Conservation (phyloP, 257 asterid genomes). For the Capsicum baccatum region DNA sequence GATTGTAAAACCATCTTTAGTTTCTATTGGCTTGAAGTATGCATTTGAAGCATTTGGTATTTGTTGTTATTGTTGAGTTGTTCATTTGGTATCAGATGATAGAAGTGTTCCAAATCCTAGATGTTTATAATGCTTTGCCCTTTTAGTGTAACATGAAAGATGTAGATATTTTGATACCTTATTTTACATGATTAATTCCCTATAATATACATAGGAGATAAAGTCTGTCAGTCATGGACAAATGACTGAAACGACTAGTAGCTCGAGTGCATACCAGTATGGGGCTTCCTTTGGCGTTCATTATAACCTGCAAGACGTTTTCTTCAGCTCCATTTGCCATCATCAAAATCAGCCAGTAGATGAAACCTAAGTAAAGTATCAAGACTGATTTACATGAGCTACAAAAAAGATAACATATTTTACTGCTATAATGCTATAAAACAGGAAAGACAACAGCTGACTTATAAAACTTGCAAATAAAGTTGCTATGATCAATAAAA, state of each 20-base stretch:
- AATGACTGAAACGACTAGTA: slow-evolving; percentile 28
- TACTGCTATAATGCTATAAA: neutral
- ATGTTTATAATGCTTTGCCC: neutral
- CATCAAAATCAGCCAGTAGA: slow-evolving; percentile 53
- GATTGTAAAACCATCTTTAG: too few relatives aligned
- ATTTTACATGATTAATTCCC: neutral
- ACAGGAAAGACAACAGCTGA: neutral
- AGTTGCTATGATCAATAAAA: neutral
- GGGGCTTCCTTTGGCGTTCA: slow-evolving; percentile 53
- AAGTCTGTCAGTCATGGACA: neutral
- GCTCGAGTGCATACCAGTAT: slow-evolving; percentile 30
- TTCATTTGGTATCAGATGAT: neutral
- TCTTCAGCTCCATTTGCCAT: slow-evolving; percentile 58
- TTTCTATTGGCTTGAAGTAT: too few relatives aligned
- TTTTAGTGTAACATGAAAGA: neutral
- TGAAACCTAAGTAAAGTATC: slow-evolving; percentile 43
- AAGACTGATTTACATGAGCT: neutral
- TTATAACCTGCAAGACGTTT: slow-evolving; percentile 59
- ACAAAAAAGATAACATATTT: neutral
- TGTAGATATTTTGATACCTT: neutral
- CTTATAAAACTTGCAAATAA: neutral
- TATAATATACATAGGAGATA: neutral
- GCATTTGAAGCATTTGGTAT: too few relatives aligned
- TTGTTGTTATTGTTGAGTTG: too few relatives aligned
- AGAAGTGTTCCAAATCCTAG: neutral